These are phyloP conservation scores for Coemansia sp. DNA, from an alignment of 192 early-diverging fungal species.

Conservation along the genomic window DNA sequence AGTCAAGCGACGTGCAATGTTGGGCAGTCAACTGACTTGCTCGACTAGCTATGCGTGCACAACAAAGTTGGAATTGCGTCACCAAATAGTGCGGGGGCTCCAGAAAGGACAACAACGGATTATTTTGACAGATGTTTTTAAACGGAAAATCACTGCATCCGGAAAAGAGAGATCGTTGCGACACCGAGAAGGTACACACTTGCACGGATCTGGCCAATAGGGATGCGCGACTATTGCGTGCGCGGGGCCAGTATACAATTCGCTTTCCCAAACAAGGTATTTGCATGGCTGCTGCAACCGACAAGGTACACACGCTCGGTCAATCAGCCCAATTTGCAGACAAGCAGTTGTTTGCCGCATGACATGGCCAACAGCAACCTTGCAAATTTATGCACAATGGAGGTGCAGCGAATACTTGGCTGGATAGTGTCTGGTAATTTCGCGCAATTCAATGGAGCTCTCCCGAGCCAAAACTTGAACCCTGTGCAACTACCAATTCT, in stretches of 20 bases:
- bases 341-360: neutral
- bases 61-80: neutral
- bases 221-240: slow-evolving; percentile 4
- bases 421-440: neutral
- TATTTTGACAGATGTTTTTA: neutral
- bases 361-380: neutral
- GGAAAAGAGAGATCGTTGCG: neutral
- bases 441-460: neutral
- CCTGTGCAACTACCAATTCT: neutral
- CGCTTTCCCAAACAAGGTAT: neutral
- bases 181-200: slow-evolving; percentile 8
- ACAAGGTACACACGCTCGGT: slow-evolving; percentile 7
- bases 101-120: neutral
- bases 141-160: slow-evolving; percentile 5
- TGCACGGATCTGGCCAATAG: neutral
- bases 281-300: neutral
- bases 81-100: neutral
- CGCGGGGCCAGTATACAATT: neutral
- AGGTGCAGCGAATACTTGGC: neutral
- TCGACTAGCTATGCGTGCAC: too few species aligned
- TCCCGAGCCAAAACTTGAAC: neutral
- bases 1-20: too few species aligned
- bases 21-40: too few species aligned
- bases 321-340: slow-evolving; percentile 1
- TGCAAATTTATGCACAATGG: neutral